A percentile compares a stretch with the other conserved stretches of the same genome.
Evolutionary conservation across 345 rosid species (phyloP).

Genomic region (Kernera saxatilis): DNA sequence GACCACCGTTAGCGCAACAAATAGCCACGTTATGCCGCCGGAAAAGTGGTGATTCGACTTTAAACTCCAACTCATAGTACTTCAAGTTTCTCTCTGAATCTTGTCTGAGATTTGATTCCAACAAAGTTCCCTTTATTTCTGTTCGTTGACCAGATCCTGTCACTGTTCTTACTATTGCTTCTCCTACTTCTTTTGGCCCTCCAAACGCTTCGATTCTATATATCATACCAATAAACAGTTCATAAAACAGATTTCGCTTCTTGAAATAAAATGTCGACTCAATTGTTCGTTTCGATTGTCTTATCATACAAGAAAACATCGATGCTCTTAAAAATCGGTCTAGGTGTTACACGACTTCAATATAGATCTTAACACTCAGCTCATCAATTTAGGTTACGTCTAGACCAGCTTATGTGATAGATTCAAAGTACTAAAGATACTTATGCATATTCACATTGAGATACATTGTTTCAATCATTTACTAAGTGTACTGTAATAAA

Average conservation of each 20-base stretch:
- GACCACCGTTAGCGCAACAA: conserved; percentile 54
- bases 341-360: not conserved
- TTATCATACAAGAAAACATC: not conserved
- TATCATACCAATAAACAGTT: not conserved
- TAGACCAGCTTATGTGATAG: not conserved
- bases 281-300: not conserved
- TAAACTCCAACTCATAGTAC: conserved; percentile 70
- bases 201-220: conserved; percentile 78
- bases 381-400: not conserved
- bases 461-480: not conserved
- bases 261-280: not conserved
- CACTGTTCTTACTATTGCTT: conserved; percentile 53
- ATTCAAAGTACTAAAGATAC: not conserved
- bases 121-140: conserved; percentile 52
- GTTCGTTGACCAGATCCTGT: conserved; percentile 46
- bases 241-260: not conserved
- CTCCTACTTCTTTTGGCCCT: conserved; percentile 78
- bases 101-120: conserved; percentile 47
- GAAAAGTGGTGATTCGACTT: conserved; percentile 66
- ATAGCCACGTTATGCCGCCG: conserved; percentile 65
- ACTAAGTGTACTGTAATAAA: not conserved
- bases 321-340: not conserved
- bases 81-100: conserved; percentile 43
- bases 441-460: not conserved
- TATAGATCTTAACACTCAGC: not conserved